Evolutionary conservation across 169 alveolate species (phyloP), one percentile per base, ranked within the genome.

Genomic region (Eimeria acervulina): DNA sequence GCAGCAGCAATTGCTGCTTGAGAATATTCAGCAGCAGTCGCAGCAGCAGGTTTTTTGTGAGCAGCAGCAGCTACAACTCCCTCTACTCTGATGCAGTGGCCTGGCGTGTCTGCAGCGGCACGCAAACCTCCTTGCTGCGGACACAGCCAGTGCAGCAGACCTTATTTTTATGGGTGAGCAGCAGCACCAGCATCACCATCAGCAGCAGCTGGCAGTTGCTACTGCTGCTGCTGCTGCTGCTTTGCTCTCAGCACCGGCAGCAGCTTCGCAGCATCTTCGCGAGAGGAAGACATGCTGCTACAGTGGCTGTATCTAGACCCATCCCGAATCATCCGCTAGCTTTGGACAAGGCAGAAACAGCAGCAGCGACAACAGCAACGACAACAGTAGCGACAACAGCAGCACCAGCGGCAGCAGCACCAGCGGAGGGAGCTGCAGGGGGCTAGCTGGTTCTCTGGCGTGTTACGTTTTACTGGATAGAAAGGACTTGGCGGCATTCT

Each of bases 41-140:
- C 92, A 84, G 44, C 92, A 84, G 76, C 92, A 84, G 92, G 92
- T 51, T 55, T 84, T 84, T 84, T 84, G 76, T 78, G 92, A 84
- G 78, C 92, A 84, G 78, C 92, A 84, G 76, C 92, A 84, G 55
- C 92, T 84, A 36, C 92, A 51, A 52, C 63, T 84, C 12, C 76
- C 76, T 4, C 55, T 84, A 40, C 63, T 84, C 40, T 84, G 78
- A 84, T 44, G 33, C 51, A 28, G 31, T 21, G 61, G 85, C 90
- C 68, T 44, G 90, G n/a, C 3, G 44, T 17, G 19, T 47, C 68
- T 80, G 66, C n/a, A 19, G 90, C 33, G 28, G 21, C 51, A 31
- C 83, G 7, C 17, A 0, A 21, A 10, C 85, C 21, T 38, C 31
- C 5, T 55, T n/a, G 52, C 70, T 44, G 72, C 59, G 78, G 55